Evolutionary conservation across 2,329 filamentous ascomycete species (phyloP).

Genomic region (Sarocladium strictum): DNA sequence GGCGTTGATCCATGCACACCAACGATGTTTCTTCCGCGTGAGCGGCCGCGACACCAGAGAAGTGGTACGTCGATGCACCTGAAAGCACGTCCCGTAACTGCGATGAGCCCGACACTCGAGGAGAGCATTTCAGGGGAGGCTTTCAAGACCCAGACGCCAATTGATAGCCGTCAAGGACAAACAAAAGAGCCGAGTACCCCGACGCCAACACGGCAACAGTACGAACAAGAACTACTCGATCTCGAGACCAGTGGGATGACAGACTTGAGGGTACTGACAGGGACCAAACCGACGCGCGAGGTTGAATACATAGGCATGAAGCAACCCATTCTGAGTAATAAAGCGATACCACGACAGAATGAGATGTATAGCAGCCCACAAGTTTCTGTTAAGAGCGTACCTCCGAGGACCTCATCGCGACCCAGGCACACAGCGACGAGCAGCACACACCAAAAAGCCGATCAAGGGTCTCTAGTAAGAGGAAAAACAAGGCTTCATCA

Average conservation of each 20-base stretch:
- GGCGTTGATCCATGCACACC: constrained; percentile 34
- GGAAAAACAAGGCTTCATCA: background rate
- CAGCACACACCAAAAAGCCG: background rate
- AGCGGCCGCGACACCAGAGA: constrained; percentile 16
- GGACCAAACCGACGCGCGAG: too few species aligned
- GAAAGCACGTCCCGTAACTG: constrained; percentile 15
- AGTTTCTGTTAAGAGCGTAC: constrained; percentile 18
- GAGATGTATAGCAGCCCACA: constrained; percentile 11
- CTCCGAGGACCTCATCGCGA: constrained; percentile 23
- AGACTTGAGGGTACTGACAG: background rate
- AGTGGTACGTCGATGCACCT: constrained; percentile 19
- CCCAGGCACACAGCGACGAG: constrained; percentile 1
- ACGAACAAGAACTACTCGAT: background rate
- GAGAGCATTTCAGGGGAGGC: constrained; percentile 13
- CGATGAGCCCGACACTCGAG: constrained; percentile 26
- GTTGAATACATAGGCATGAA: too few species aligned
- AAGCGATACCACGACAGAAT: background rate
- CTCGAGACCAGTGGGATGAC: background rate
- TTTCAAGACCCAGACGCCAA: background rate
- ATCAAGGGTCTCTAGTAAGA: background rate
- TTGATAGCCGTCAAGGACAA: background rate
- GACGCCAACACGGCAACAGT: background rate
- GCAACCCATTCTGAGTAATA: too few species aligned
- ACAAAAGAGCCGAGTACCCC: background rate
- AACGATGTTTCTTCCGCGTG: constrained; percentile 18